Percentiles rank a stretch among this genome's conserved stretches.
These are phyloP conservation scores for Millerago galiae DNA, from an alignment of 805 yeast species.

Conservation along the genomic window DNA sequence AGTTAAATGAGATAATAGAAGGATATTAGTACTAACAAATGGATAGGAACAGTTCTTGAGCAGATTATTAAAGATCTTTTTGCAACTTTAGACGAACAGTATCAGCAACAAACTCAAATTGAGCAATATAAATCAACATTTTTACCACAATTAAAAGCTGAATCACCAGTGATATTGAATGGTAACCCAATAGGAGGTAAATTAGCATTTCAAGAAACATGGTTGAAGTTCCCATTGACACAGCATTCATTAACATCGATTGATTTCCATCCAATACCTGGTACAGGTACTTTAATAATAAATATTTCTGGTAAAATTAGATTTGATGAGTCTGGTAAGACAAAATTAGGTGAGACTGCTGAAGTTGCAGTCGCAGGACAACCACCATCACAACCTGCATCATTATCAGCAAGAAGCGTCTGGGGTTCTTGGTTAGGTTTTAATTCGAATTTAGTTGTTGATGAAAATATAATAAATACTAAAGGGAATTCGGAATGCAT, in stretches of 20 bases:
- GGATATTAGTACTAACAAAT: not conserved
- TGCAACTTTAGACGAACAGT: conserved; percentile 19
- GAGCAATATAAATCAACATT: conserved; percentile 18
- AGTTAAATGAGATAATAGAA: not conserved
- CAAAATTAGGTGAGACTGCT: conserved; percentile 58
- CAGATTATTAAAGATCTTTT: conserved; percentile 20
- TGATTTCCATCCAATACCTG: conserved; percentile 65
- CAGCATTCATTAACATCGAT: conserved; percentile 58
- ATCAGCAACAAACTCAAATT: conserved; percentile 8
- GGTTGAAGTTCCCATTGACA: conserved; percentile 52
- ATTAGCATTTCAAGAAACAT: conserved; percentile 47
- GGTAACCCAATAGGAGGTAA: conserved; percentile 52
- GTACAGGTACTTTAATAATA: conserved; percentile 48
- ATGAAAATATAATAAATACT: conserved; percentile 37
- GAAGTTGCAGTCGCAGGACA: conserved; percentile 30
- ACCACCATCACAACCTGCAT: conserved; percentile 5
- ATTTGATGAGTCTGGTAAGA: conserved; percentile 71
- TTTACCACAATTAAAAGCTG: conserved; percentile 42
- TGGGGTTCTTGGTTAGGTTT: conserved; percentile 75
- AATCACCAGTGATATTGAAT: conserved; percentile 49
- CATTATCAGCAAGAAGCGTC: conserved; percentile 33
- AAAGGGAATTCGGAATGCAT: conserved; percentile 41
- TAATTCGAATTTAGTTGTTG: conserved; percentile 51
- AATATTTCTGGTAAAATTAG: conserved; percentile 53
- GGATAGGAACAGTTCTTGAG: conserved; percentile 15